Percentiles rank a stretch among this genome's conserved stretches.
These are phyloP conservation scores for Dichotomopilus funicola DNA, from an alignment of 2,329 filamentous ascomycete genomes.

Conservation along the genomic window DNA sequence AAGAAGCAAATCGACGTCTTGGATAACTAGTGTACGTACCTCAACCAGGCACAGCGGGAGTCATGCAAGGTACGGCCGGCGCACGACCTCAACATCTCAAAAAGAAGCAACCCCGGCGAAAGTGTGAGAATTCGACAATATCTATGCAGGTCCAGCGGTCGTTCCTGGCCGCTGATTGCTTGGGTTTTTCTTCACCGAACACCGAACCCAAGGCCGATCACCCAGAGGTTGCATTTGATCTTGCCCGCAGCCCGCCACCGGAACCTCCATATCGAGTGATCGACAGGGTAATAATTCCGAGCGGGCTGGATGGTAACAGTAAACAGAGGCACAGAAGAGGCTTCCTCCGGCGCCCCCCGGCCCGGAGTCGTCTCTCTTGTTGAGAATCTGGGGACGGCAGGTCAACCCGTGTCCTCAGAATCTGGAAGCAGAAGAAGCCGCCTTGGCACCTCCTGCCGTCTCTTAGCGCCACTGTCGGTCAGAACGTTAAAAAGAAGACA, in stretches of 20 bases:
- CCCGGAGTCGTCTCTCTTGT: too few species aligned
- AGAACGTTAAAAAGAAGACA: neutral
- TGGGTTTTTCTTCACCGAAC: neutral
- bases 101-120: neutral
- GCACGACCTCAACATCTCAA: neutral
- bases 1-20: neutral
- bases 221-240: neutral
- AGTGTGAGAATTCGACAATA: too few species aligned
- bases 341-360: too few species aligned
- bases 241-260: neutral
- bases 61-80: conserved; percentile 1
- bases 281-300: conserved; percentile 1
- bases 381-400: too few species aligned
- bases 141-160: too few species aligned
- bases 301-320: neutral
- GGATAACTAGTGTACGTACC: neutral
- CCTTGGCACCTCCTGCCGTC: neutral
- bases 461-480: neutral
- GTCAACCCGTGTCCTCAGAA: too few species aligned
- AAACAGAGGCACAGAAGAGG: too few species aligned
- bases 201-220: conserved; percentile 1
- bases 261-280: neutral
- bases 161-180: neutral
- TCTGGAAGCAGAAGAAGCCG: neutral
- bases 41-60: neutral